Percentiles rank a stretch among this genome's conserved stretches.
These are phyloP conservation scores for Chrysophaeum taylorii DNA, from an alignment of 352 stramenopile species.

Conservation along the genomic window DNA sequence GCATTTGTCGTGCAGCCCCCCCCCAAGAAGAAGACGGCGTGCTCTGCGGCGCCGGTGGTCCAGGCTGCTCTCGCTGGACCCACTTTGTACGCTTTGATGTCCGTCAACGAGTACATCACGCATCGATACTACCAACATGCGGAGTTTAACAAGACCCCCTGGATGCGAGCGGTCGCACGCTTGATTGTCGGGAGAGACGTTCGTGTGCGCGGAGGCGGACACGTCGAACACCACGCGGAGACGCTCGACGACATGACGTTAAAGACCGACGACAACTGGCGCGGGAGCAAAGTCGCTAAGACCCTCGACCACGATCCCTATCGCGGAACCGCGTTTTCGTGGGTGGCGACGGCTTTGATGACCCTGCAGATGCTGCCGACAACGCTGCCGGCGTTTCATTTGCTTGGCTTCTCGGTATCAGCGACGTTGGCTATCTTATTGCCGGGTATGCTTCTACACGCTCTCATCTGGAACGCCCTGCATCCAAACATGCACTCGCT, in stretches of 20 bases:
- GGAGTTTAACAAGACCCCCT: background rate
- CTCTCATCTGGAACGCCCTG: conserved; percentile 5
- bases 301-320: background rate
- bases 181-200: background rate
- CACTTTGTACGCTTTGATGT: conserved; percentile 12
- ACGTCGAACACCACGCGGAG: conserved; percentile 15
- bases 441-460: background rate
- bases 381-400: background rate
- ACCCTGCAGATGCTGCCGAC: conserved; percentile 12
- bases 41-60: too few species aligned
- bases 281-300: background rate
- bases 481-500: conserved; percentile 14
- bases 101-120: conserved; percentile 10
- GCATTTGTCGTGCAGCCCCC: too few species aligned
- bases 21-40: too few species aligned
- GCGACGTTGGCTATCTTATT: background rate
- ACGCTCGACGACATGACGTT: conserved; percentile 15
- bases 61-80: too few species aligned
- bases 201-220: conserved; percentile 2
- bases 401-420: background rate
- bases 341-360: background rate
- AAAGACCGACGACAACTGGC: conserved; percentile 6
- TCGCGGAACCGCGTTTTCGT: conserved; percentile 5
- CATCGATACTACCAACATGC: conserved; percentile 13
- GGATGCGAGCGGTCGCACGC: background rate